Evolutionary conservation across 306 rosid species (phyloP), one percentile per base, ranked within the genome.

Genomic region (Astragalus glycyphyllos): DNA sequence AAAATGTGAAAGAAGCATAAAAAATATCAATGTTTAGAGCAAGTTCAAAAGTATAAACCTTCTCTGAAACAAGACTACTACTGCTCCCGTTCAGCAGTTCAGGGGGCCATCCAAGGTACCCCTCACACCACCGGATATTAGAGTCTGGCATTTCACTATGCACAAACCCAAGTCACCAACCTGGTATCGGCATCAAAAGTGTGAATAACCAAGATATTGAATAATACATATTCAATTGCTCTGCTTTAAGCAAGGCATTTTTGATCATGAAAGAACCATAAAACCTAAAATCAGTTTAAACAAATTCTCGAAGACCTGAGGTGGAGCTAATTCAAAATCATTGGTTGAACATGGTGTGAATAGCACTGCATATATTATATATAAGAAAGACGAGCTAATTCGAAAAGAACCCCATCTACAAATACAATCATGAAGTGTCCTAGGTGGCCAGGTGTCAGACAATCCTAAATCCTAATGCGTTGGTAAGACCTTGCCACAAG

Each of bases 61-160:
- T 93, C 82, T 90, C 97, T 20, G 97, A 93, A 34, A 93, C 98
- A 71, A 88, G 93, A 84, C 88, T 90, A 80, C 93, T n/a, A n/a
- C n/a, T 90, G 54, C 96, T 90, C 58, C 98, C 98, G 53, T 88
- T 93, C 87, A 93, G 79, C 41, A 93, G 94, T 81, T 93, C 98
- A 16, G 98, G 96, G 45, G 98, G n/a, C 98, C 97, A 93, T 93
- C 98, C 98, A 88, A 20, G 97, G 98, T 62, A 93, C 97, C 96
- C 59, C 98, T 86, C 67, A 93, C 98, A 65, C 98, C 97, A 31
- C 96, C 98, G 4, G 96, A 93, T 73, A 90, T 88, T 76, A 86
- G 62, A 40, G 98, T 90, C 83, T 88, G 90, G 72, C 97, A 87
- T 84, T 93, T 93, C 79, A 85, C 98, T 85, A 88, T 93, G 45